Evolutionary conservation across 2,329 filamentous ascomycete genomes (phyloP).

Genomic region (Botrytis galanthina): DNA sequence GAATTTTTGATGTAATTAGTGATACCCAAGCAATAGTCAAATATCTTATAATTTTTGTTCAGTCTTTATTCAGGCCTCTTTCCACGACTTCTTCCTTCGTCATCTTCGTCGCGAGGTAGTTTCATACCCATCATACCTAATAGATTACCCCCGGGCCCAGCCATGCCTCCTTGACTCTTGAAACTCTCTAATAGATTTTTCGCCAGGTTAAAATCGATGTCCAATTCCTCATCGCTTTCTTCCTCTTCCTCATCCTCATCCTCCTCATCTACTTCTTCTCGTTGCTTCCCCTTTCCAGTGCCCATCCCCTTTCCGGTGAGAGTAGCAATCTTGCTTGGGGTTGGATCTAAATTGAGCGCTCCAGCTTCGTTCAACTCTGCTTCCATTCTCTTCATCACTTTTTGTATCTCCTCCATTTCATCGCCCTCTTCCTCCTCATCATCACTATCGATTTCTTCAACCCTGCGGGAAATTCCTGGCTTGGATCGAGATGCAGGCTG

Average conservation of each 20-base stretch:
- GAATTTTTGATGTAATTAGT: constrained; percentile 18
- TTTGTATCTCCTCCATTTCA: constrained; percentile 61
- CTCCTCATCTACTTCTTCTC: constrained; percentile 50
- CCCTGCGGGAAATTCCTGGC: constrained; percentile 16
- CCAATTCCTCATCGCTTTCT: constrained; percentile 59
- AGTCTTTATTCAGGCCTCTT: constrained; percentile 9
- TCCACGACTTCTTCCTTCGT: constrained; percentile 32
- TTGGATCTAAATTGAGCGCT: constrained; percentile 56
- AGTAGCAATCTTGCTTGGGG: constrained; percentile 37
- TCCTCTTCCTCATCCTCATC: constrained; percentile 60
- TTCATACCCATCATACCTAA: constrained; percentile 81
- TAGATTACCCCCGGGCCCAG: constrained; percentile 84
- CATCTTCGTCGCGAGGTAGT: constrained; percentile 75
- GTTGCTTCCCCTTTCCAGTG: constrained; percentile 20
- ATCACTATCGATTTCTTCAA: constrained; percentile 34
- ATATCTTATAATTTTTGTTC: constrained; percentile 13
- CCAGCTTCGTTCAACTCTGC: constrained; percentile 68
- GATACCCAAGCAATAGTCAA: constrained; percentile 20
- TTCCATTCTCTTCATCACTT: constrained; percentile 68
- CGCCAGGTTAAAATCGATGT: constrained; percentile 82
- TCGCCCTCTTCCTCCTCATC: constrained; percentile 40
- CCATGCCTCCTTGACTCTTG: constrained; percentile 81
- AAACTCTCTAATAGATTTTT: constrained; percentile 91
- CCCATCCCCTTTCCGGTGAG: constrained; percentile 31
- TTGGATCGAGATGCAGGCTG: constrained; percentile 9